Evolutionary conservation across 2,329 filamentous ascomycete genomes (phyloP).

Genomic region (Beauveria scarabaeidicola): DNA sequence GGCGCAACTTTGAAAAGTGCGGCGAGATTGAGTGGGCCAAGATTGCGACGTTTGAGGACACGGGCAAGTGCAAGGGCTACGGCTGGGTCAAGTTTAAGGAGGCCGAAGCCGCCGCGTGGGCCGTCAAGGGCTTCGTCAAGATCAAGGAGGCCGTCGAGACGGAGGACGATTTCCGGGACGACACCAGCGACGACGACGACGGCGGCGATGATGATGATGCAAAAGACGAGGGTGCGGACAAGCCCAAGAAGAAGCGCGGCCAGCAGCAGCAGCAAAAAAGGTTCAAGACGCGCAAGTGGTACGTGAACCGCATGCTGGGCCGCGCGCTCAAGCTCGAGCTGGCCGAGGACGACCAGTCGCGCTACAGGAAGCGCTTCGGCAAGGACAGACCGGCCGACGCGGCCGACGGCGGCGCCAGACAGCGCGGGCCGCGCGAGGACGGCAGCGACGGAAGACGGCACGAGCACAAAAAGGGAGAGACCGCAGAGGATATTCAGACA

Average conservation of each 20-base stretch:
- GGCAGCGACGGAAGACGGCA: slow-evolving; percentile 23
- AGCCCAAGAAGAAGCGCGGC: slow-evolving; percentile 25
- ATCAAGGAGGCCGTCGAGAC: slow-evolving; percentile 58
- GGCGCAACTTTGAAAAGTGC: slow-evolving; percentile 75
- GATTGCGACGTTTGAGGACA: slow-evolving; percentile 91
- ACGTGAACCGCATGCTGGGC: slow-evolving; percentile 76
- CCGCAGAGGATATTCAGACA: slow-evolving; percentile 38
- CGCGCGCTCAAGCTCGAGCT: slow-evolving; percentile 81
- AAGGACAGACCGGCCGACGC: slow-evolving; percentile 51
- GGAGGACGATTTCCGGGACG: slow-evolving; percentile 50
- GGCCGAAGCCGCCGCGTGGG: slow-evolving; percentile 58
- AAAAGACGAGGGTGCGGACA: slow-evolving; percentile 29
- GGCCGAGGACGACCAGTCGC: slow-evolving; percentile 78
- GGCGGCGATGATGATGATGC: background rate
- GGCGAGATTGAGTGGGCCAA: slow-evolving; percentile 76
- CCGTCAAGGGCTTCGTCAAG: slow-evolving; percentile 71
- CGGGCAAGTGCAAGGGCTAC: slow-evolving; percentile 95
- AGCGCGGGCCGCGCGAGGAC: slow-evolving; percentile 13
- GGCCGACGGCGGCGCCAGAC: slow-evolving; percentile 23
- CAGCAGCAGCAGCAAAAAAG: slow-evolving; percentile 35
- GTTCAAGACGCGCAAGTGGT: slow-evolving; percentile 62
- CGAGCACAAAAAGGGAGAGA: slow-evolving; percentile 32
- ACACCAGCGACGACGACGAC: slow-evolving; percentile 29
- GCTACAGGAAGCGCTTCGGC: slow-evolving; percentile 91
- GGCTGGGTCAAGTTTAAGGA: slow-evolving; percentile 91